Base-by-base conservation (phyloP, 352 stramenopile genomes). In the Pythium volutum region DNA sequence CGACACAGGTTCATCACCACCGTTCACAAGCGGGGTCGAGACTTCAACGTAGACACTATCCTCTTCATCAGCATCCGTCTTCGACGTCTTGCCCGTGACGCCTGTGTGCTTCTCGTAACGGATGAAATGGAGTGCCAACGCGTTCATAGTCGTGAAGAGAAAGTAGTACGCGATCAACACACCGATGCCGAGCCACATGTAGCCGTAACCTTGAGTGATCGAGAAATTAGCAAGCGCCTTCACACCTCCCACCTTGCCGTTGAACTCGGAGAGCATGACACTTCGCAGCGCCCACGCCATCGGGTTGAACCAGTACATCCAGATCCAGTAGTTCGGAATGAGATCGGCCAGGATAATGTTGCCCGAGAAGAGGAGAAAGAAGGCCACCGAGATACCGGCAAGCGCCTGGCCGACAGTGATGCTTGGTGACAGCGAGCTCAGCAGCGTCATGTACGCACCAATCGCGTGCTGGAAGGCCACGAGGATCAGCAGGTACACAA, bases 221-320 rank as follows among this genome's bases (percentile, higher is more conserved):
- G 70, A 77, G 45, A 64, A 59, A 0, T 56, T 22, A 10, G 62
- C 65, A 23, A 54, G 41, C 14, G 57, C 69, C 2, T 25, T 12
- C n/a, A 14, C 20, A n/a, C 41, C 36, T 43, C 36, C 36, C 31
- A 56, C 59, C 18, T 63, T 51, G 3, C 61, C 55, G 15, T 69
- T 69, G 57, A 89, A 89, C 61, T 89, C 79, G 0, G 77, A 84
- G 23, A 89, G 41, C 74, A 89, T 87, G 36, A 84, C 64, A 34
- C 48, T 69, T 1, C 75, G 76, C 15, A 89, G 64, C 4, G 77
- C 73, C 80, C 80, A 89, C 3, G 80, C 57, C 8, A 87, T 15
- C 22, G 80, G 80, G 52, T 75, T 81, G 70, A 84, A 82, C 80
- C 77, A 90, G 66, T 88, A 87, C 77, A 90, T 83, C 81, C 81